Percentiles rank a stretch among this genome's conserved stretches.
These are phyloP conservation scores for Tylopilus orsonianus DNA, from an alignment of 1,284 basidiomycete species.

Conservation along the genomic window DNA sequence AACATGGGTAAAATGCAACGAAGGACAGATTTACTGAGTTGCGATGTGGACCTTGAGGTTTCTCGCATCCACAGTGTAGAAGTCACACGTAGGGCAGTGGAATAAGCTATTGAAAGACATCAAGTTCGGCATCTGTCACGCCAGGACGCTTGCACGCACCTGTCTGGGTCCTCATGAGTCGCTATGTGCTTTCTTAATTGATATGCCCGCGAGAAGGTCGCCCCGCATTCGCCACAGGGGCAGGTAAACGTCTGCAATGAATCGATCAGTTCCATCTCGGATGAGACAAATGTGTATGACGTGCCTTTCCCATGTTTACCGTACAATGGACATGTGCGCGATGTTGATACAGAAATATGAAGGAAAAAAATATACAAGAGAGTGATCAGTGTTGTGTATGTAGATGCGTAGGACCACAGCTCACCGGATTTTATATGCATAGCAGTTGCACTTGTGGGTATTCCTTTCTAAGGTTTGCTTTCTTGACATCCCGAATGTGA, in stretches of 20 bases:
- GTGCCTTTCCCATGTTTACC: slow-evolving; percentile 6
- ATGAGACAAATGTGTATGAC: background rate
- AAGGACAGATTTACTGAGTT: slow-evolving; percentile 15
- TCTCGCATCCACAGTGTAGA: slow-evolving; percentile 11
- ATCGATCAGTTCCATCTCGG: background rate
- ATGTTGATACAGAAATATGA: background rate
- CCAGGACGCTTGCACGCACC: background rate
- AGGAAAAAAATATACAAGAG: slow-evolving; percentile 2
- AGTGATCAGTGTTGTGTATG: no score
- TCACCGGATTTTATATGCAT: no score
- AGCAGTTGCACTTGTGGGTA: no score
- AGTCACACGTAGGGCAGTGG: slow-evolving; percentile 8
- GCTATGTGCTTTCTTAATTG: slow-evolving; percentile 18
- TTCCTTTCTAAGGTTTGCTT: no score
- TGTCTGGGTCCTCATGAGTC: slow-evolving; percentile 3
- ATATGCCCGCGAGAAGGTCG: slow-evolving; percentile 4
- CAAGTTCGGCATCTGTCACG: background rate
- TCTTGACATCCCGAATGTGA: no score
- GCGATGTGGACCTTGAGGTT: slow-evolving; percentile 6
- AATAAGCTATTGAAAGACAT: slow-evolving; percentile 4
- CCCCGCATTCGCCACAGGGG: slow-evolving; percentile 2
- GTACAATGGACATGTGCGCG: background rate
- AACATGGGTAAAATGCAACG: background rate
- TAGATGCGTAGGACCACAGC: no score
- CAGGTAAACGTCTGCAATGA: slow-evolving; percentile 13